Evolutionary conservation across 768 basidiomycete species (phyloP).

Genomic region (Lyophyllum atratum): DNA sequence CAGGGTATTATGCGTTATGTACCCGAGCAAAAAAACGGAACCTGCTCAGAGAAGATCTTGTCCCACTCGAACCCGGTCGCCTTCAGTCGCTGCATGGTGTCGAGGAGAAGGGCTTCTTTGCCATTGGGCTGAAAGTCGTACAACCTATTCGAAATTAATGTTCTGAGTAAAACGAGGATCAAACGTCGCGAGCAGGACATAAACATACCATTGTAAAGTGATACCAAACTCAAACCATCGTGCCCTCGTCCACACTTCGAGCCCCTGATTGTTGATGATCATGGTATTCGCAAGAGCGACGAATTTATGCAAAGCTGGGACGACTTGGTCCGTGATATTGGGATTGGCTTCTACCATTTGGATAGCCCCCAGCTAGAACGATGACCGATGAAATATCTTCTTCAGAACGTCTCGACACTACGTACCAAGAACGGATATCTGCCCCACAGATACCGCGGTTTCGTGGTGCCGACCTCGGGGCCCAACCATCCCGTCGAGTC

Average conservation of each 20-base stretch:
- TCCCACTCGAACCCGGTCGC: slow-evolving; percentile 55
- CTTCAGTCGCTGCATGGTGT: slow-evolving; percentile 51
- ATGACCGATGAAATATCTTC: neutral
- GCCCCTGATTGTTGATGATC: slow-evolving; percentile 48
- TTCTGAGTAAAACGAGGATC: no score
- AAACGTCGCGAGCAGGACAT: no score
- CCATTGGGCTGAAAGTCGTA: slow-evolving; percentile 51
- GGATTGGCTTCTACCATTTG: slow-evolving; percentile 51
- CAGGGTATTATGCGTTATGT: no score
- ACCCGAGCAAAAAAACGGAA: neutral
- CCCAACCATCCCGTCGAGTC: slow-evolving; percentile 54
- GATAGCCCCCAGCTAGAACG: slow-evolving; percentile 42
- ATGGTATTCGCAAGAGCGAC: slow-evolving; percentile 50
- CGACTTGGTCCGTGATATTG: slow-evolving; percentile 38
- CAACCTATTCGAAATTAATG: no score
- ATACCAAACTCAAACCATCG: slow-evolving; percentile 60
- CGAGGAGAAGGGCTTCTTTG: slow-evolving; percentile 46
- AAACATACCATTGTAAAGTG: slow-evolving; percentile 45
- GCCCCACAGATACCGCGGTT: slow-evolving; percentile 54
- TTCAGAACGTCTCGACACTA: neutral
- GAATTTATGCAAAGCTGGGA: slow-evolving; percentile 50
- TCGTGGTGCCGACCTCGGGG: slow-evolving; percentile 49
- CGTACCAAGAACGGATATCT: slow-evolving; percentile 27
- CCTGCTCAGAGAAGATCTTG: slow-evolving; percentile 36
- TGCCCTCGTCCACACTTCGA: slow-evolving; percentile 49